Conservation (phyloP, 2,329 filamentous ascomycete species). For the Emergomyces pasteurianus region DNA sequence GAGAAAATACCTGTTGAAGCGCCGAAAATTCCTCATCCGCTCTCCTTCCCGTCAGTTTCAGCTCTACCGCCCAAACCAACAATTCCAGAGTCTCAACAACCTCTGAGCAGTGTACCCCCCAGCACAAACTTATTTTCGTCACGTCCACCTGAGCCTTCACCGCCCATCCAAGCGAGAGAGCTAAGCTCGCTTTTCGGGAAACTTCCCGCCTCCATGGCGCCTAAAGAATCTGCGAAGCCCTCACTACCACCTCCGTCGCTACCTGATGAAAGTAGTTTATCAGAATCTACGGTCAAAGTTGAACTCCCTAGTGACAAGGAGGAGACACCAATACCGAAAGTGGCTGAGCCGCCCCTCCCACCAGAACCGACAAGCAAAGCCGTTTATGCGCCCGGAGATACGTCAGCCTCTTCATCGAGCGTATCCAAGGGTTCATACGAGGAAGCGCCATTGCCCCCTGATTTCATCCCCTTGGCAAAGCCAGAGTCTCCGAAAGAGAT, state of each 20-base stretch:
- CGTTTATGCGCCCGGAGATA: slow-evolving; percentile 36
- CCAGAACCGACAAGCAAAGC: slow-evolving; percentile 37
- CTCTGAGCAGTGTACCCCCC: background rate
- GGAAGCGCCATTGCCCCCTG: slow-evolving; percentile 26
- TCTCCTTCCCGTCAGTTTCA: slow-evolving; percentile 1
- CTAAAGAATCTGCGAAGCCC: slow-evolving; percentile 18
- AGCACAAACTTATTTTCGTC: background rate
- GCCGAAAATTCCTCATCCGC: background rate
- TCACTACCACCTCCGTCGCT: slow-evolving; percentile 20
- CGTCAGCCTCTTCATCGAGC: slow-evolving; percentile 36
- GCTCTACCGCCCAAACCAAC: background rate
- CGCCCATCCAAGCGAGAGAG: slow-evolving; percentile 3
- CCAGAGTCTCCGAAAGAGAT: slow-evolving; percentile 12
- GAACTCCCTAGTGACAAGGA: slow-evolving; percentile 21
- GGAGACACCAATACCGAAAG: slow-evolving; percentile 19
- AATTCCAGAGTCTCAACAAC: background rate
- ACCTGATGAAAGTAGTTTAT: slow-evolving; percentile 22
- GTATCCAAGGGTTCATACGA: slow-evolving; percentile 30
- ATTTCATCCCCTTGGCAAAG: slow-evolving; percentile 17
- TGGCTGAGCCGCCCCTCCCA: slow-evolving; percentile 31
- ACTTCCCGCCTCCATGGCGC: slow-evolving; percentile 17
- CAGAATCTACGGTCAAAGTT: slow-evolving; percentile 22
- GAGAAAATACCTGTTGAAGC: background rate
- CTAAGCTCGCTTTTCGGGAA: slow-evolving; percentile 1
- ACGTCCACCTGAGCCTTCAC: slow-evolving; percentile 12